Evolutionary conservation across 352 stramenopile species (phyloP).

Genomic region (Globisporangium irregulare): DNA sequence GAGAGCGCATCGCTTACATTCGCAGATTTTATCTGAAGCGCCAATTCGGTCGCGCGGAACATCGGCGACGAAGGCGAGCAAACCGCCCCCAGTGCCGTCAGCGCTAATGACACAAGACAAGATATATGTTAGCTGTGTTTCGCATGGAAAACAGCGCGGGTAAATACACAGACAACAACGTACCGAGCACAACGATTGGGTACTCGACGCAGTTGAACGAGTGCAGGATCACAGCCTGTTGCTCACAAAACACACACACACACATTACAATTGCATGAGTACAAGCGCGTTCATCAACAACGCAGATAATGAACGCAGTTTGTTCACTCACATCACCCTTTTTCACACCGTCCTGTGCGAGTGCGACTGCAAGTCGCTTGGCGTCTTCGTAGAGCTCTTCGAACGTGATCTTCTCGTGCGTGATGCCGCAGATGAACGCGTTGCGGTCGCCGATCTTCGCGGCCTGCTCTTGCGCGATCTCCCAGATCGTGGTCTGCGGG

Average conservation of each 20-base stretch:
- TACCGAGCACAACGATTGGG: constrained; percentile 49
- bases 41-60: constrained; percentile 48
- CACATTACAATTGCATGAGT: not conserved
- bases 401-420: constrained; percentile 37
- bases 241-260: constrained; percentile 8
- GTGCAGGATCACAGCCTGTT: constrained; percentile 51
- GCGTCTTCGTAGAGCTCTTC: constrained; percentile 22
- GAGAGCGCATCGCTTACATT: constrained; percentile 25
- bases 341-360: constrained; percentile 32
- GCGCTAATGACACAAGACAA: constrained; percentile 21
- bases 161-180: constrained; percentile 1
- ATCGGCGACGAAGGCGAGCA: constrained; percentile 61
- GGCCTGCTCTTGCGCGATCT: constrained; percentile 33
- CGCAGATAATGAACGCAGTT: not conserved
- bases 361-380: constrained; percentile 28
- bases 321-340: constrained; percentile 39
- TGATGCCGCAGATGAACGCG: constrained; percentile 42
- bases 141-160: not conserved
- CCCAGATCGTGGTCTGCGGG: constrained; percentile 41
- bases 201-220: constrained; percentile 75
- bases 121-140: not conserved
- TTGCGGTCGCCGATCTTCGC: constrained; percentile 20
- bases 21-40: constrained; percentile 36
- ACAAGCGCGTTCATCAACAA: constrained; percentile 12
- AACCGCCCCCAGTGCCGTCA: constrained; percentile 47